Base-by-base conservation (phyloP, 2,329 filamentous ascomycete species). In the Xylaria polymorpha region DNA sequence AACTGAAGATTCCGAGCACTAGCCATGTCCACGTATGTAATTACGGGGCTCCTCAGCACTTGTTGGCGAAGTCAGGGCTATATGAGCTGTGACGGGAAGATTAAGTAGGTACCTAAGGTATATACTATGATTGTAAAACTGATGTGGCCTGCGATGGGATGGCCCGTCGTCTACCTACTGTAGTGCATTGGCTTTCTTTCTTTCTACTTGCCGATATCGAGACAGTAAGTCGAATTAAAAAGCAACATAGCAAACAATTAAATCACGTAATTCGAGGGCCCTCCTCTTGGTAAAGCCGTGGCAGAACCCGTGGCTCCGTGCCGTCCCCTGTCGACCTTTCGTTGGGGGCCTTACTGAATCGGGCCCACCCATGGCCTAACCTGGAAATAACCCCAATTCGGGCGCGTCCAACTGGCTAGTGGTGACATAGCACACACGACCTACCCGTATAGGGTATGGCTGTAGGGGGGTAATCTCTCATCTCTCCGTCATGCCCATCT, bases 311-410 rank as follows among this genome's bases (percentile, higher is more conserved):
- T 61, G 58, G 58, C 58, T 61, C 58, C 58, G 58, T 61, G 22
- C 43, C 58, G 22, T 43, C 58, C 58, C 57, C 41, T 46, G 57
- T n/a, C 57, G 39, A 32, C 25, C 18, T 12, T 12, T 20, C 25
- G 10, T 61, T 61, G 43, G 51, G 51, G 58, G 29, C 14, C 44
- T 55, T 55, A 39, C 51, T 65, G 12, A 56, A 65, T 58, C 57
- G 41, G 58, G n/a, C 2, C 63, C 39, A 53, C 41, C 53, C 53
- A 22, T 46, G 29, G 53, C 65, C 64, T 18, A 58, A 69, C 58
- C 46, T 60, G 58, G 67, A 69, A 59, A 65, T 56, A 46, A 25
- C 67, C 67, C 66, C 51, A 59, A 60, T 43, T 66, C 37, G 61
- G 62, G 62, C 41, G 56, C 37, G 51, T 53, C 62, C 22, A 37